Percentiles rank a stretch among this genome's conserved stretches.
Conservation (phyloP, 345 rosid species). For the Dipteronia sinensis region DNA sequence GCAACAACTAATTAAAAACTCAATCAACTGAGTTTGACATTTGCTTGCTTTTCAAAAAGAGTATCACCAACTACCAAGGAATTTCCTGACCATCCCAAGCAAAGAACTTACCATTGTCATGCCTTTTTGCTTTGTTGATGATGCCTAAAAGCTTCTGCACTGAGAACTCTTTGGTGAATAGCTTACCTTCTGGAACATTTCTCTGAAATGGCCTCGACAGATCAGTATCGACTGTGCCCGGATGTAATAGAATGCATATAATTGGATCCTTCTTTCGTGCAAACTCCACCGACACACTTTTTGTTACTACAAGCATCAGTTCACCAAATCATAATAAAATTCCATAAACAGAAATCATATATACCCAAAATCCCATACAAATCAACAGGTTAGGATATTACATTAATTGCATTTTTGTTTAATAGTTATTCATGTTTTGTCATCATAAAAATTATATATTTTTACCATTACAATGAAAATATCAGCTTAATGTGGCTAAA, state of each 20-base stretch:
- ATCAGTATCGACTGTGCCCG: constrained; percentile 96
- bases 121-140: constrained; percentile 56
- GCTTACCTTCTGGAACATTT: constrained; percentile 81
- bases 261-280: constrained; percentile 74
- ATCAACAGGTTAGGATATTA: background rate
- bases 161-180: constrained; percentile 79
- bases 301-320: constrained; percentile 59
- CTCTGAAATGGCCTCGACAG: constrained; percentile 83
- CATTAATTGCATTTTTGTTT: too few species aligned
- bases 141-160: constrained; percentile 72
- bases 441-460: too few species aligned
- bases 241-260: constrained; percentile 81
- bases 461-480: background rate
- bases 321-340: background rate
- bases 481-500: constrained; percentile 5
- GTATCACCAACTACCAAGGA: constrained; percentile 51
- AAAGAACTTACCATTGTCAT: constrained; percentile 85
- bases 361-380: background rate
- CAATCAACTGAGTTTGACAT: background rate
- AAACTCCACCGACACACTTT: constrained; percentile 70
- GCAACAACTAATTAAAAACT: background rate
- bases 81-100: constrained; percentile 97
- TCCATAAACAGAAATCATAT: background rate
- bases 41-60: background rate
- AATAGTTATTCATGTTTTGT: too few species aligned